phyloP scores from a whole-genome alignment of 805 yeast species.

The Myxozyma monticola region DNA sequence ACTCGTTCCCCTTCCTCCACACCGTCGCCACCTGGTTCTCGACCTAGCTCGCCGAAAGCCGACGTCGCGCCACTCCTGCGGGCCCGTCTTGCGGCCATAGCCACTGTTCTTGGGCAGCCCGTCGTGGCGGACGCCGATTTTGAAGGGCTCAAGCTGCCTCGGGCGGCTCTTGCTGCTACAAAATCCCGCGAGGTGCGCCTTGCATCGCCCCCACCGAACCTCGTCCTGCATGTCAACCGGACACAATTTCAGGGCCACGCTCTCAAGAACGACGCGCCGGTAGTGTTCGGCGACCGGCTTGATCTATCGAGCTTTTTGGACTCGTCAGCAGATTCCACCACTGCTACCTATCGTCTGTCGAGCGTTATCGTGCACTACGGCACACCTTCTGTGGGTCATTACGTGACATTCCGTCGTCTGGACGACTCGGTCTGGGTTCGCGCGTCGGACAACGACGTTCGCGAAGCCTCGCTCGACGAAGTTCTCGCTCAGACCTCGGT shows the following conservation, averaged over 20 bases:
- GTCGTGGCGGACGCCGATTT: conserved; percentile 79
- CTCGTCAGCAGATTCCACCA: not conserved
- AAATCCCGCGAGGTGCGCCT: conserved; percentile 82
- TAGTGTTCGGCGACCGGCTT: conserved; percentile 59
- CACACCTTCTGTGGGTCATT: conserved; percentile 94
- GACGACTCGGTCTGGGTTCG: conserved; percentile 92
- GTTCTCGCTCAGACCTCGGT: conserved; percentile 80
- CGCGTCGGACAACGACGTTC: conserved; percentile 85
- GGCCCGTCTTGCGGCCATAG: conserved; percentile 50
- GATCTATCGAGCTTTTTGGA: not conserved
- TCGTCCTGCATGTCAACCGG: conserved; percentile 86
- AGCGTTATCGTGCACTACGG: conserved; percentile 93
- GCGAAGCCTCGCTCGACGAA: conserved; percentile 75
- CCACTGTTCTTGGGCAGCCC: conserved; percentile 57
- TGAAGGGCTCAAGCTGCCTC: conserved; percentile 61
- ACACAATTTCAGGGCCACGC: conserved; percentile 92
- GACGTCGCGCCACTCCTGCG: conserved; percentile 39
- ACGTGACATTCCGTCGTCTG: conserved; percentile 75
- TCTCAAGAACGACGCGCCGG: conserved; percentile 78
- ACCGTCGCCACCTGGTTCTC: not conserved
- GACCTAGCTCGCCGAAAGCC: not conserved
- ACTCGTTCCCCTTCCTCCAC: conserved; percentile 1
- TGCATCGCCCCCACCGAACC: conserved; percentile 76
- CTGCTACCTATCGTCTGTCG: conserved; percentile 55
- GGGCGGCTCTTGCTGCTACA: conserved; percentile 55